A percentile compares a stretch with the other conserved stretches of the same genome.
phyloP scores from a whole-genome alignment of 2,329 filamentous ascomycete genomes.

The Fusarium kyushuense region DNA sequence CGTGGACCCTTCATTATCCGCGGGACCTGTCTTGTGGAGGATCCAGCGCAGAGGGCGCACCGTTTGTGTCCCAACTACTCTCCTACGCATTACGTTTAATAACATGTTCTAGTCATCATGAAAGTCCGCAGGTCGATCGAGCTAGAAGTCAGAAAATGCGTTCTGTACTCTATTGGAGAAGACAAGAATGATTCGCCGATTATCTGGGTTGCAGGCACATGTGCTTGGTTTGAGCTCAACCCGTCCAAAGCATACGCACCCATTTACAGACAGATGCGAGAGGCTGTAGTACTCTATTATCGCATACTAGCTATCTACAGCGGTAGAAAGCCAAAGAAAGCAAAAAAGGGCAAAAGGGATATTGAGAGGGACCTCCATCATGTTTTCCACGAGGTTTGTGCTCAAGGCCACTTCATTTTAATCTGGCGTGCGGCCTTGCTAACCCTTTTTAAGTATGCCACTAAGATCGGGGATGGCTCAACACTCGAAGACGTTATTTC shows the following conservation, averaged over 20 bases:
- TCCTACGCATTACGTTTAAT: slow-evolving; percentile 27
- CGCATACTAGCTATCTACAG: slow-evolving; percentile 69
- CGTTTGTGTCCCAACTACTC: slow-evolving; percentile 51
- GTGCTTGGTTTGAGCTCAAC: slow-evolving; percentile 76
- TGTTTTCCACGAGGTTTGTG: slow-evolving; percentile 52
- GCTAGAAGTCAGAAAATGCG: slow-evolving; percentile 67
- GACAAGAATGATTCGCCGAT: slow-evolving; percentile 63
- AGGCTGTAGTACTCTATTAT: slow-evolving; percentile 74
- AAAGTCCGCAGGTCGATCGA: slow-evolving; percentile 48
- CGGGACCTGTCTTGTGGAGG: slow-evolving; percentile 68
- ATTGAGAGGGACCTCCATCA: slow-evolving; percentile 48
- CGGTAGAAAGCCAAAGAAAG: slow-evolving; percentile 48
- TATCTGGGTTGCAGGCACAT: slow-evolving; percentile 70
- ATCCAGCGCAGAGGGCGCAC: slow-evolving; percentile 52
- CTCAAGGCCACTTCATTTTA: not conserved
- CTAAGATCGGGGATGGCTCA: slow-evolving; percentile 64
- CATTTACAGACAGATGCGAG: slow-evolving; percentile 70
- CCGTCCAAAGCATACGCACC: slow-evolving; percentile 68
- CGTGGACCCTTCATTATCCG: slow-evolving; percentile 72
- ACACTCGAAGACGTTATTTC: slow-evolving; percentile 62
- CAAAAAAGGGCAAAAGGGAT: slow-evolving; percentile 48
- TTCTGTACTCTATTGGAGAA: slow-evolving; percentile 66
- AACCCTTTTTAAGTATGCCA: slow-evolving; percentile 58
- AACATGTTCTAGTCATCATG: slow-evolving; percentile 49
- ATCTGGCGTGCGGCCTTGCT: not conserved